phyloP scores from a whole-genome alignment of 176 grass and related monocot species.

The Cenchrus fungigraminus region DNA sequence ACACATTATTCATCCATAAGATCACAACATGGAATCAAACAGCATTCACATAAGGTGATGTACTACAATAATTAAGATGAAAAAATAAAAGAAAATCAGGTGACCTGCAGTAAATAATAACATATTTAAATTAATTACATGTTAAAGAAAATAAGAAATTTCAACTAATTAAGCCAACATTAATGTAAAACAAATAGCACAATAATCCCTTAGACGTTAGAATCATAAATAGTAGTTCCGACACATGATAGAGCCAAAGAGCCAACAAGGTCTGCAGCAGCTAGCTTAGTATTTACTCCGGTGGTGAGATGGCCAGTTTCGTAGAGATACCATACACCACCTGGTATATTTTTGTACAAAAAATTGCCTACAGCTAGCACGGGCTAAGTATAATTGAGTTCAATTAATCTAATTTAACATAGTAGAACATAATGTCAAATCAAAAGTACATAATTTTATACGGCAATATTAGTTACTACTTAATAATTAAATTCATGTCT shows the following conservation, averaged over 20 bases:
- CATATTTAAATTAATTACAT: neutral
- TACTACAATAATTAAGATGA: neutral
- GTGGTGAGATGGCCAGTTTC: neutral
- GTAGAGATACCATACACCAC: neutral
- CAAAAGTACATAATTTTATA: too few relatives aligned
- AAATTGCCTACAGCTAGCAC: neutral
- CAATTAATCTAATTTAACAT: neutral
- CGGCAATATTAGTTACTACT: too few relatives aligned
- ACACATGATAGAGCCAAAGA: neutral
- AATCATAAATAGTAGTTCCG: neutral
- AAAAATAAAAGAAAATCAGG: too few relatives aligned
- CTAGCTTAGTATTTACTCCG: neutral
- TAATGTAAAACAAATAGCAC: neutral
- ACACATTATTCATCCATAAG: neutral
- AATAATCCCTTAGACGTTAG: neutral
- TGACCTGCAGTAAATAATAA: neutral
- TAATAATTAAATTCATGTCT: neutral
- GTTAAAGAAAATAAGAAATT: neutral
- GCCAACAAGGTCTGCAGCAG: neutral
- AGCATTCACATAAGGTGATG: neutral
- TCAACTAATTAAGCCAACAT: neutral
- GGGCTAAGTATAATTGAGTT: neutral
- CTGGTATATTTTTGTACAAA: neutral
- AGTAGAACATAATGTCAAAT: neutral
- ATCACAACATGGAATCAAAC: neutral